These are phyloP conservation scores for Talaromyces sp. DNA, from an alignment of 2,329 filamentous ascomycete genomes.

Conservation along the genomic window DNA sequence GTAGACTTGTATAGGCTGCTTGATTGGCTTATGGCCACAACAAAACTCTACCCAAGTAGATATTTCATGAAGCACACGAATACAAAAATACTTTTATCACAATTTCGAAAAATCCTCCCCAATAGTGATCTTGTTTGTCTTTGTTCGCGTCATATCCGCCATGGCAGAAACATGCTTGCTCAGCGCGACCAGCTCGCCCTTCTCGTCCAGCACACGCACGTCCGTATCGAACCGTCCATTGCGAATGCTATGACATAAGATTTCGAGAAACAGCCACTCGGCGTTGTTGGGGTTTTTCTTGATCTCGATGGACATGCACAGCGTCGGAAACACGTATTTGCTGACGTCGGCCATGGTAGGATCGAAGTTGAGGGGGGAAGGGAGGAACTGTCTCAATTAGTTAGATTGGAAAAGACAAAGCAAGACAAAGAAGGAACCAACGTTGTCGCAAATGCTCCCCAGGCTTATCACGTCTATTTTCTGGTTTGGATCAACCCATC, in stretches of 20 bases:
- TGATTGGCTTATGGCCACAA: too few species aligned
- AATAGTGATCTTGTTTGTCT: constrained; percentile 6
- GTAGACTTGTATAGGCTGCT: too few species aligned
- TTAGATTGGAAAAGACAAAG: background rate
- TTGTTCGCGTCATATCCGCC: constrained; percentile 5
- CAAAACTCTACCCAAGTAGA: background rate
- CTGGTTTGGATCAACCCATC: constrained; percentile 4
- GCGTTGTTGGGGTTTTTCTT: constrained; percentile 8
- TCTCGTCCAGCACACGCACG: constrained; percentile 7
- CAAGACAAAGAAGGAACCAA: background rate
- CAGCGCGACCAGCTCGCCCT: constrained; percentile 6
- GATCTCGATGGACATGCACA: constrained; percentile 8
- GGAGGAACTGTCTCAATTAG: constrained; percentile 1
- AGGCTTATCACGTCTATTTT: constrained; percentile 9
- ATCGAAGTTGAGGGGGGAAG: constrained; percentile 9
- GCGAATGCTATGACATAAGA: constrained; percentile 1
- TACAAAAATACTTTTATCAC: background rate
- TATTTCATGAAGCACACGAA: background rate
- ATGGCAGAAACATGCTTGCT: constrained; percentile 7
- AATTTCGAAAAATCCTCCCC: constrained; percentile 5
- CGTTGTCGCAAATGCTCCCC: constrained; percentile 7
- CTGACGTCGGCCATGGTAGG: constrained; percentile 5
- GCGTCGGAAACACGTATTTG: constrained; percentile 9
- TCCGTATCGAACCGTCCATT: constrained; percentile 8
- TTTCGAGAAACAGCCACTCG: constrained; percentile 9